Percentiles rank a stretch among this genome's conserved stretches.
Conservation (phyloP, 345 rosid genomes). For the Hevea brasiliensis region DNA sequence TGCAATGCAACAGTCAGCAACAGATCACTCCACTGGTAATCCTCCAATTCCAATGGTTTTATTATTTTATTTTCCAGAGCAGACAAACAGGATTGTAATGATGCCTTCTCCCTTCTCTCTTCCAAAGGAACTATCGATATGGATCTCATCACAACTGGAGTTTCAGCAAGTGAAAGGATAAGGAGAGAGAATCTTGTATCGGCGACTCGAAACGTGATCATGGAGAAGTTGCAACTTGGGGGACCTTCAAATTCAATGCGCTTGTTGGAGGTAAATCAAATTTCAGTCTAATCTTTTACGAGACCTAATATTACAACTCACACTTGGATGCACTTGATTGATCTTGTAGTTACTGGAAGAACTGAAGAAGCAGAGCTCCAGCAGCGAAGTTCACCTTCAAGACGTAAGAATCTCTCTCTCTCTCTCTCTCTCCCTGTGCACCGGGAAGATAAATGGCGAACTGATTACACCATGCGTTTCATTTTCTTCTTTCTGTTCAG, state of each 20-base stretch:
- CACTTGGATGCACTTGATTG: slow-evolving; percentile 16
- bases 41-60: background rate
- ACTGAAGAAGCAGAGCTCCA: slow-evolving; percentile 73
- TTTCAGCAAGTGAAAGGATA: slow-evolving; percentile 93
- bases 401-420: slow-evolving; percentile 50
- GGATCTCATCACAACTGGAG: slow-evolving; percentile 97
- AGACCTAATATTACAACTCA: background rate
- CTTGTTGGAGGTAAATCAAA: slow-evolving; percentile 65
- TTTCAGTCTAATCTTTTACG: background rate
- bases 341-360: slow-evolving; percentile 70
- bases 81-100: slow-evolving; percentile 12
- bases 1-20: slow-evolving; percentile 99
- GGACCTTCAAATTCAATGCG: slow-evolving; percentile 89
- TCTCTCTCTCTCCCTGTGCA: background rate
- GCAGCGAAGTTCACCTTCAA: slow-evolving; percentile 67
- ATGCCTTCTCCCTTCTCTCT: background rate
- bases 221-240: slow-evolving; percentile 83
- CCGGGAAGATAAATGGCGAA: too few species aligned
- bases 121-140: slow-evolving; percentile 87
- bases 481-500: slow-evolving; percentile 38
- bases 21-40: slow-evolving; percentile 93
- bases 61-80: background rate
- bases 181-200: slow-evolving; percentile 66
- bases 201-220: slow-evolving; percentile 55
- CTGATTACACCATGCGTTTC: too few species aligned